Conservation (phyloP, 805 yeast species). For the Kluyveromyces aestuarii region DNA sequence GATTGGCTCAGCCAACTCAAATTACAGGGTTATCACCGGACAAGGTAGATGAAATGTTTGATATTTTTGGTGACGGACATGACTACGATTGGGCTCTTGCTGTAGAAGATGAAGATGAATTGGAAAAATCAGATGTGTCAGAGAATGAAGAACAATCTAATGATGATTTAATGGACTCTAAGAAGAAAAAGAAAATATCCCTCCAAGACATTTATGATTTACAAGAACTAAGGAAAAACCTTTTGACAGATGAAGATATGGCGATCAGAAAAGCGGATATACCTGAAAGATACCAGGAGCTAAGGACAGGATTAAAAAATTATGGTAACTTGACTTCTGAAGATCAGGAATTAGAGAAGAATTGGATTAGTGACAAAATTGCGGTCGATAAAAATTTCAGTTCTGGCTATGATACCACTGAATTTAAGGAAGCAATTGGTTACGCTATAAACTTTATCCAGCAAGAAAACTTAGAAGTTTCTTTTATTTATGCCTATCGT, state of each 20-base stretch:
- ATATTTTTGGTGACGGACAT: conserved; percentile 93
- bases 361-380: conserved; percentile 69
- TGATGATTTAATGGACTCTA: conserved; percentile 31
- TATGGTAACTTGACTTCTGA: conserved; percentile 56
- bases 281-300: conserved; percentile 85
- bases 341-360: conserved; percentile 64
- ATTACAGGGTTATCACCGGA: conserved; percentile 71
- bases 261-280: conserved; percentile 74
- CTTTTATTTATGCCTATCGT: conserved; percentile 91
- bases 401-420: conserved; percentile 32
- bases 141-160: conserved; percentile 27
- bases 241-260: conserved; percentile 90
- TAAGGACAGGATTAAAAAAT: conserved; percentile 54
- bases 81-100: conserved; percentile 98
- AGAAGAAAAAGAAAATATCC: conserved; percentile 32
- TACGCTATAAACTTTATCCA: conserved; percentile 64
- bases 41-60: conserved; percentile 84
- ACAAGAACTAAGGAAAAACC: conserved; percentile 79
- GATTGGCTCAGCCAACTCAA: conserved; percentile 47
- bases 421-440: conserved; percentile 62
- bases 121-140: conserved; percentile 36
- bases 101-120: conserved; percentile 63
- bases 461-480: conserved; percentile 79
- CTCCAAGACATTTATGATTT: conserved; percentile 91
- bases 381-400: conserved; percentile 44